Base-by-base conservation (phyloP, 257 asterid species). In the Solanum tarijense region DNA sequence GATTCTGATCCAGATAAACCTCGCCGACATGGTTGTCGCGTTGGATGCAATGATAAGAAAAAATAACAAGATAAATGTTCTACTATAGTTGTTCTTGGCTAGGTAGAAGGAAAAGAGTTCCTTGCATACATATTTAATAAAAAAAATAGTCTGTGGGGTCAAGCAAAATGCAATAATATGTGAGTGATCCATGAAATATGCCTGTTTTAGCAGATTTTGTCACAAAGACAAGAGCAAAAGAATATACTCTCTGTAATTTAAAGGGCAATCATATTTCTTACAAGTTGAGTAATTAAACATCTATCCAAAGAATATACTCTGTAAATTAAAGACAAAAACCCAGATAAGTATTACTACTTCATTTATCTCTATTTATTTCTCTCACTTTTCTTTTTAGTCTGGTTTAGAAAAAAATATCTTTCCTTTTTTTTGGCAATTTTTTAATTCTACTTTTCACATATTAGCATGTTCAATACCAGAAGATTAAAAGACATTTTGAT, bases 21-120 rank as follows among this genome's bases (percentile, higher is more conserved):
- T 86, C 93, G 91, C 38, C 93, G 93, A 55, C 99, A 95, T 92
- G 99, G 99, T 71, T 97, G 98, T 73, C 98, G 93, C 23, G 96
- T 91, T 90, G 89, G 91, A 86, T 86, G 94, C 92, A 88, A 90
- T 73, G 90, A 85, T 76, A 90, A 35, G 88, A 88, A 76, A 34
- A 88, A 88, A 90, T 88, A 68, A 87, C 69, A 18, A 81, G 85
- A 48, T 81, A 48, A 81, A 81, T 31, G 41, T 46, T 46, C 41
- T 81, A 48, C 68, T 81, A 48, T 38, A 9, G 29, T 81, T 81
- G 41, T 27, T 81, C 68, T 46, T 18, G 83, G 23, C 34, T 39
- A 39, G 34, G 60, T 76, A 12, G 52, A 38, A 39, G 58, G 20
- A 36, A 76, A 46, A 43, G 23, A 79, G 38, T 43, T 79, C 25